A percentile compares a stretch with the other conserved stretches of the same genome.
Conservation (phyloP, 2,329 filamentous ascomycete species). For the Diaporthe caulivora region DNA sequence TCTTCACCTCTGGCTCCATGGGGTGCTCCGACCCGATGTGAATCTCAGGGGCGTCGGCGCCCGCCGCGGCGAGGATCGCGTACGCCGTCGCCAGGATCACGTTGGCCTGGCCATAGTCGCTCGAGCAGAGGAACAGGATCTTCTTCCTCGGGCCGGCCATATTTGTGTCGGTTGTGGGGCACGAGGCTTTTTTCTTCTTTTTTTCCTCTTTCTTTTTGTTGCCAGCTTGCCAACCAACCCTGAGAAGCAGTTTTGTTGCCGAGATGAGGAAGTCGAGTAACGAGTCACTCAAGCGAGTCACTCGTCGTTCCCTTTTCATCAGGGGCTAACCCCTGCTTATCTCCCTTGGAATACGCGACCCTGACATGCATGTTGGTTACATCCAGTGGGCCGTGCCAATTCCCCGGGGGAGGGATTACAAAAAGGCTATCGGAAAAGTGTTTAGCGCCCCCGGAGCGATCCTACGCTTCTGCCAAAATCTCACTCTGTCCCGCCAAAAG, state of each 20-base stretch:
- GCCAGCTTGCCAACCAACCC: not conserved
- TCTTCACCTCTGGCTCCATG: slow-evolving; percentile 40
- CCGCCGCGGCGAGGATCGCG: slow-evolving; percentile 49
- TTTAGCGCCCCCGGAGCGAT: not conserved
- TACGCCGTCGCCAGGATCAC: slow-evolving; percentile 52
- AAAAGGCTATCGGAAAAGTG: not conserved
- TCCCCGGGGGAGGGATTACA: not conserved
- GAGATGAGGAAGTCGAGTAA: not conserved
- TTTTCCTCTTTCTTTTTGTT: too few species aligned
- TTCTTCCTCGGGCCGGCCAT: slow-evolving; percentile 25
- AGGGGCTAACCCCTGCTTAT: not conserved
- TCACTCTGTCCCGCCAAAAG: too few species aligned
- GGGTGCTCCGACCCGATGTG: slow-evolving; percentile 51
- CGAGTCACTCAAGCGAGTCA: not conserved
- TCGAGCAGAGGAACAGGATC: slow-evolving; percentile 50
- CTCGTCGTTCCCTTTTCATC: not conserved
- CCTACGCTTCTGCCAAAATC: not conserved
- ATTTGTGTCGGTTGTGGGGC: not conserved
- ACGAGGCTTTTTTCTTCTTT: too few species aligned
- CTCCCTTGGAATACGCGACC: not conserved
- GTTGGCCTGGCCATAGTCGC: slow-evolving; percentile 52
- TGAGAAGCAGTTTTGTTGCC: not conserved
- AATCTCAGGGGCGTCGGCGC: slow-evolving; percentile 47
- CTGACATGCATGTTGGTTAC: slow-evolving; percentile 1
- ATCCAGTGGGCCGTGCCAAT: not conserved